A percentile compares a stretch with the other conserved stretches of the same genome.
Evolutionary conservation across 2,329 filamentous ascomycete genomes (phyloP).

Genomic region (Myriangium duriaei): DNA sequence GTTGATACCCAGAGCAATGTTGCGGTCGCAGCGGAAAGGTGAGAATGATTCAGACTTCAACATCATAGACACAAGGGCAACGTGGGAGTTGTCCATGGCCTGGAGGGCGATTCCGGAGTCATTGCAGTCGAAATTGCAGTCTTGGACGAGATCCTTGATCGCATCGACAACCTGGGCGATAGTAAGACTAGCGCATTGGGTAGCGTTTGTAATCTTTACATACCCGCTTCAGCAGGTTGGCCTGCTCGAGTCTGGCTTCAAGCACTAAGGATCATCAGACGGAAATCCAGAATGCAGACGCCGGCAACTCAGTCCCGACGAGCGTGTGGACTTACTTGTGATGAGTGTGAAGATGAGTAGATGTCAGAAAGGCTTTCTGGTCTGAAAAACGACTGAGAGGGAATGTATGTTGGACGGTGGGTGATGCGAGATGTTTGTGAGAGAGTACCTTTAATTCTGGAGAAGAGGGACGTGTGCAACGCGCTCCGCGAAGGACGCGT

Average conservation of each 20-base stretch:
- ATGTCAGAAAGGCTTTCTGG: no score
- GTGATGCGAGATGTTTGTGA: constrained; percentile 1
- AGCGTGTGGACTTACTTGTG: no score
- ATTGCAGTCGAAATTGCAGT: constrained; percentile 99
- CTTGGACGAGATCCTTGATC: constrained; percentile 97
- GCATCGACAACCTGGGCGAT: constrained; percentile 78
- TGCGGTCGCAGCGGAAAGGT: constrained; percentile 95
- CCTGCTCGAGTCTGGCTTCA: constrained; percentile 95
- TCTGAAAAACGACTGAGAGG: no score
- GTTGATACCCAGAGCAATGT: constrained; percentile 96
- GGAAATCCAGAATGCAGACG: no score
- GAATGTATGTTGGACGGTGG: no score
- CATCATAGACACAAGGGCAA: constrained; percentile 97
- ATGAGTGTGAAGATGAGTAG: no score
- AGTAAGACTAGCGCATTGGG: not conserved
- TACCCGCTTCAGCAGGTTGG: constrained; percentile 89
- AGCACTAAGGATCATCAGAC: constrained; percentile 65
- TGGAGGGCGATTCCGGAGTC: constrained; percentile 96
- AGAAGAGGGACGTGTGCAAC: not conserved
- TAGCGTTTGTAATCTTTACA: constrained; percentile 11
- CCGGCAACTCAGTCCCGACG: not conserved
- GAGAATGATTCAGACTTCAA: constrained; percentile 91
- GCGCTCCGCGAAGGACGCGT: constrained; percentile 8
- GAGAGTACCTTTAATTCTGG: not conserved
- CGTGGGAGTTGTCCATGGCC: constrained; percentile 99